phyloP scores from a whole-genome alignment of 306 rosid species.

The Begonia loranthoides region DNA sequence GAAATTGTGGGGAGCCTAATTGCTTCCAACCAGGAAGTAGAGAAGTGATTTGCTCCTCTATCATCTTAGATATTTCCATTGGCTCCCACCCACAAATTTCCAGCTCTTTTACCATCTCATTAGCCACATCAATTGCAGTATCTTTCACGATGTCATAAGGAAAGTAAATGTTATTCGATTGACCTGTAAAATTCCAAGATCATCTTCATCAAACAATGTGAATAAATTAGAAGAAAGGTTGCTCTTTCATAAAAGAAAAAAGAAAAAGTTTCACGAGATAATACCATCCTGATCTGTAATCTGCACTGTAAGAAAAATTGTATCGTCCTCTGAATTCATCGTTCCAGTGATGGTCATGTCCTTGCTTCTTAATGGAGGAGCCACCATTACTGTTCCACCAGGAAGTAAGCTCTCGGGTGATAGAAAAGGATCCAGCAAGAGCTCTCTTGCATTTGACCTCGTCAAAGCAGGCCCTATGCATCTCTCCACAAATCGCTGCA shows the following conservation, averaged over 20 bases:
- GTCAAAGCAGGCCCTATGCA: constrained; percentile 52
- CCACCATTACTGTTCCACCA: constrained; percentile 4
- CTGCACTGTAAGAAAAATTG: constrained; percentile 53
- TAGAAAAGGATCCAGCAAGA: constrained; percentile 68
- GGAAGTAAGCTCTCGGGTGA: constrained; percentile 16
- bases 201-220: not conserved
- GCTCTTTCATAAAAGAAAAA: not conserved
- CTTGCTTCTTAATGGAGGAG: constrained; percentile 24
- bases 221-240: not conserved
- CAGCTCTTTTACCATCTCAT: constrained; percentile 82
- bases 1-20: constrained; percentile 13
- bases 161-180: constrained; percentile 48
- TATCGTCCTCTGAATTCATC: constrained; percentile 41
- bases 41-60: constrained; percentile 53
- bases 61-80: constrained; percentile 58
- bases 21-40: constrained; percentile 47
- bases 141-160: constrained; percentile 59
- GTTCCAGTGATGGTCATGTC: constrained; percentile 69
- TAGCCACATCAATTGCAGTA: constrained; percentile 61
- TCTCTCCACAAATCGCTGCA: constrained; percentile 50
- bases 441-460: constrained; percentile 60
- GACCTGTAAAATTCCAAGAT: constrained; percentile 18
- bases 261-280: not conserved
- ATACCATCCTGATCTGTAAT: constrained; percentile 41
- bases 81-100: constrained; percentile 70